phyloP scores from a whole-genome alignment of 495 filamentous ascomycete genomes.

The Recurvomyces mirabilis region DNA sequence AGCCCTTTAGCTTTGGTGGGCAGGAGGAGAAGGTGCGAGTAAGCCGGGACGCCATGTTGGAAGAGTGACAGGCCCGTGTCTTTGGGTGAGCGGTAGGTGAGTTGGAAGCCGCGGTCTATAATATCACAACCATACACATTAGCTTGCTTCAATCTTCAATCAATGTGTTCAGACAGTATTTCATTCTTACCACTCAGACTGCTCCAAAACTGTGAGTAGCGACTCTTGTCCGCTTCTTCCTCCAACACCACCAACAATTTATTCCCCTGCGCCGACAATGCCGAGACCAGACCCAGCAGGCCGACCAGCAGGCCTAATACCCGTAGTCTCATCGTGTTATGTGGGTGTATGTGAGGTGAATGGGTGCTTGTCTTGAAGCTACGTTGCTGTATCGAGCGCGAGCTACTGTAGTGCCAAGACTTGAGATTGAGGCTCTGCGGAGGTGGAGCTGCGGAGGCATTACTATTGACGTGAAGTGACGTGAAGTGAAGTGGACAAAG shows the following conservation, averaged over 20 bases:
- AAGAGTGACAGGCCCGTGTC: slow-evolving; percentile 72
- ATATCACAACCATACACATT: neutral
- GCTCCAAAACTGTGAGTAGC: slow-evolving; percentile 69
- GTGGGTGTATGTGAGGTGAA: neutral
- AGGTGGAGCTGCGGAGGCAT: neutral
- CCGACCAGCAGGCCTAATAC: slow-evolving; percentile 55
- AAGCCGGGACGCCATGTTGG: slow-evolving; percentile 71
- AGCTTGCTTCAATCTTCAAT: neutral
- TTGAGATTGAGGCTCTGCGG: slow-evolving; percentile 13
- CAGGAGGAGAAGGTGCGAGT: slow-evolving; percentile 82
- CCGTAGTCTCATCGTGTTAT: slow-evolving; percentile 58
- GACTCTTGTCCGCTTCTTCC: slow-evolving; percentile 62
- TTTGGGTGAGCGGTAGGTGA: slow-evolving; percentile 77
- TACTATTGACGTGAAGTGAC: too few species aligned
- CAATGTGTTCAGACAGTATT: neutral
- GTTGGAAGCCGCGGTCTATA: slow-evolving; percentile 68
- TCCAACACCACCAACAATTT: slow-evolving; percentile 81
- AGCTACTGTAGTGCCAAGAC: slow-evolving; percentile 9
- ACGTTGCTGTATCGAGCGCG: slow-evolving; percentile 8
- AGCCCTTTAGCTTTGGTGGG: slow-evolving; percentile 84
- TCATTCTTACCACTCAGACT: slow-evolving; percentile 68
- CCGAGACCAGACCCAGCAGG: slow-evolving; percentile 55
- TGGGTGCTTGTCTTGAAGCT: slow-evolving; percentile 7
- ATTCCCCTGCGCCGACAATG: slow-evolving; percentile 67
- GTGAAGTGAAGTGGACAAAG: too few species aligned